These are phyloP conservation scores for Tubosaeta sp. DNA, from an alignment of 768 basidiomycete genomes.

Conservation along the genomic window DNA sequence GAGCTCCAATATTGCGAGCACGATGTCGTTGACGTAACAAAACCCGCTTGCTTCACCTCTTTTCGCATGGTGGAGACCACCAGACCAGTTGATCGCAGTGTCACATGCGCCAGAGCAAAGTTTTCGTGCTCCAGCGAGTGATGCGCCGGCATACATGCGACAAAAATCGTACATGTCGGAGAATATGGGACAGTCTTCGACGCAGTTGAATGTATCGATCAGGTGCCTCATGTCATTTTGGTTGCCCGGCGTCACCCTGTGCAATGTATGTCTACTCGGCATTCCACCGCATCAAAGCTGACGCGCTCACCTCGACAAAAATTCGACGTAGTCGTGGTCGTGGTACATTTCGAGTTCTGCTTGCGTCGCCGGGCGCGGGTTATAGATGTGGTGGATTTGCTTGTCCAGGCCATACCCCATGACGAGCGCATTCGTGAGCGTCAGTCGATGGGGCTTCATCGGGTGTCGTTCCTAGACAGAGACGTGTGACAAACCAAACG, in stretches of 20 bases:
- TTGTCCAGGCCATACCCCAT: conserved; percentile 96
- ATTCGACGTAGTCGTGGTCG: conserved; percentile 93
- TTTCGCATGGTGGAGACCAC: conserved; percentile 97
- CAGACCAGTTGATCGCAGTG: conserved; percentile 99
- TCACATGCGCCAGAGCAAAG: conserved; percentile 82
- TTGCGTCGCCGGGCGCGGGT: conserved; percentile 83
- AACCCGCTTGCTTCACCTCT: conserved; percentile 97
- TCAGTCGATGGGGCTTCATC: conserved; percentile 97
- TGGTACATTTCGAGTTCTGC: conserved; percentile 90
- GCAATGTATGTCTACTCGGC: not conserved
- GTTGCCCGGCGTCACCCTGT: conserved; percentile 80
- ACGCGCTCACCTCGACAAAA: conserved; percentile 71
- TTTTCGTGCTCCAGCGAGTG: conserved; percentile 86
- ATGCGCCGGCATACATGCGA: conserved; percentile 89
- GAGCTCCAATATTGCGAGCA: conserved; percentile 89
- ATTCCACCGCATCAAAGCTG: not conserved
- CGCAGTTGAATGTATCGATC: conserved; percentile 88
- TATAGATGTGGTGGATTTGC: conserved; percentile 88
- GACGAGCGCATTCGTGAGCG: conserved; percentile 92
- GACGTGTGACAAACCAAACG: not conserved
- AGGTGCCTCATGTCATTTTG: conserved; percentile 65
- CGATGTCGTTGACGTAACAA: conserved; percentile 97
- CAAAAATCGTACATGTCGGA: conserved; percentile 93
- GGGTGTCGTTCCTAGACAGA: conserved; percentile 84
- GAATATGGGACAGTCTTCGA: conserved; percentile 97